Conservation (phyloP, 306 rosid genomes). For the Prinsepia uniflora region DNA sequence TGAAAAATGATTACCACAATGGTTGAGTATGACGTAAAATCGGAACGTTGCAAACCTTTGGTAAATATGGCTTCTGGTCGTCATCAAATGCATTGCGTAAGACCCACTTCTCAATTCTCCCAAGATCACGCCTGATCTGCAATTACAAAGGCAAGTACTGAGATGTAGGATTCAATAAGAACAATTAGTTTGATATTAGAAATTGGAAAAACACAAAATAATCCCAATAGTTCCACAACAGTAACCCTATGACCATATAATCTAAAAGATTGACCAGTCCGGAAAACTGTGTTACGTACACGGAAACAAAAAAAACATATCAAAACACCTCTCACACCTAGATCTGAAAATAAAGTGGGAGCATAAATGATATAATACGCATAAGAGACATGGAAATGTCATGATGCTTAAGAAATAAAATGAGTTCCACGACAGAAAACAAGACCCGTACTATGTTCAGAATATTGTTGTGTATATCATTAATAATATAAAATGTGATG, state of each 20-base stretch:
- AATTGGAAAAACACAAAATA: background rate
- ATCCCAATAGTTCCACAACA: background rate
- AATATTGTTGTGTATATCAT: background rate
- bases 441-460: background rate
- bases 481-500: background rate
- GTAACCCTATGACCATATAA: background rate
- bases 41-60: slow-evolving; percentile 57
- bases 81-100: slow-evolving; percentile 94
- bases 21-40: background rate
- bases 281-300: background rate
- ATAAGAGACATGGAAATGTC: background rate
- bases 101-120: slow-evolving; percentile 96
- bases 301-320: background rate
- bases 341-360: background rate
- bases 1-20: background rate
- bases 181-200: background rate
- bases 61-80: slow-evolving; percentile 79
- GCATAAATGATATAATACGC: background rate
- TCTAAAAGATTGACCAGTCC: background rate
- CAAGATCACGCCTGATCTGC: slow-evolving; percentile 80
- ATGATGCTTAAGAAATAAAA: background rate
- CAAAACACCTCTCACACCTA: background rate
- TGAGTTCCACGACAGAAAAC: background rate
- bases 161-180: background rate
- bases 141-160: slow-evolving; percentile 23